Conservation (phyloP, 306 rosid genomes). For the Astragalus membranaceus region DNA sequence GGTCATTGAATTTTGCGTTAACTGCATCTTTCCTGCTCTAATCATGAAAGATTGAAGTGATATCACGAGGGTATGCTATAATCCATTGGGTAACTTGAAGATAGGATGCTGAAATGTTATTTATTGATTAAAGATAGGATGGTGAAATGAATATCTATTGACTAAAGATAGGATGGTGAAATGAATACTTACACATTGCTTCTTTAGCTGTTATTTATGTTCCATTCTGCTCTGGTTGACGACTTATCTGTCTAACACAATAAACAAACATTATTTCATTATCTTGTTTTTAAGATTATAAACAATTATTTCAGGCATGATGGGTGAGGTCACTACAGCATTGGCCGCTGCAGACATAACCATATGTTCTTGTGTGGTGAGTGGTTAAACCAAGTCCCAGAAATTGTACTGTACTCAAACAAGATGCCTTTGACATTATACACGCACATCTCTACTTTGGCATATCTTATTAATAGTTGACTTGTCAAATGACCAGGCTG, state of each 20-base stretch:
- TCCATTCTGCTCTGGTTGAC: not conserved
- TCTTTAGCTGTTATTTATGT: not conserved
- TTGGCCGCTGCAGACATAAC: conserved; percentile 74
- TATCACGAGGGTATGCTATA: not conserved
- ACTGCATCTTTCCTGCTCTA: not conserved
- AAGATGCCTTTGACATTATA: conserved; percentile 3
- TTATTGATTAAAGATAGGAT: not conserved
- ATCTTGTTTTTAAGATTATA: conserved; percentile 15
- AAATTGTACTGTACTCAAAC: conserved; percentile 13
- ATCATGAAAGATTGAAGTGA: not conserved
- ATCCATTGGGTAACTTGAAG: not conserved
- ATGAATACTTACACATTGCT: not conserved
- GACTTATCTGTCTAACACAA: not conserved
- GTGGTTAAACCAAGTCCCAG: conserved; percentile 34
- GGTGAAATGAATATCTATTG: not conserved
- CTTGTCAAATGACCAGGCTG: conserved; percentile 69
- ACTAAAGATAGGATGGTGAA: not conserved
- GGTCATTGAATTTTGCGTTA: not conserved
- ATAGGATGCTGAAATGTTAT: conserved; percentile 1
- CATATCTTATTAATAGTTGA: conserved; percentile 13
- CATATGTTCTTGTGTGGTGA: conserved; percentile 93
- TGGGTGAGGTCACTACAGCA: conserved; percentile 83
- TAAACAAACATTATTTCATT: not conserved
- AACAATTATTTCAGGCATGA: conserved; percentile 66
- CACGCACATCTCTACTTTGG: conserved; percentile 5